Evolutionary conservation across 257 asterid species (phyloP).

Genomic region (Plantago ovata): DNA sequence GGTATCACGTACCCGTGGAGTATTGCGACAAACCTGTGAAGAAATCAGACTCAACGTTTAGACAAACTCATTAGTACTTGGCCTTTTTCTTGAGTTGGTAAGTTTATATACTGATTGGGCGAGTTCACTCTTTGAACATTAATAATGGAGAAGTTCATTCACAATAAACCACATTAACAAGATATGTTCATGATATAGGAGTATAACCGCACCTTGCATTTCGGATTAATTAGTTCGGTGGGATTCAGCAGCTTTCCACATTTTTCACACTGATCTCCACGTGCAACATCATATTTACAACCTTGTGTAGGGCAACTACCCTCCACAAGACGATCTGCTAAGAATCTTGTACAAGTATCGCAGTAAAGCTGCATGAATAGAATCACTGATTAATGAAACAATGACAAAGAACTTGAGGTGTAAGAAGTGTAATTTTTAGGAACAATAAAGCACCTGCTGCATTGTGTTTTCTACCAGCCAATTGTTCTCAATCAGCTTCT

Average conservation of each 20-base stretch:
- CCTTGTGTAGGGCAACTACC: constrained; percentile 81
- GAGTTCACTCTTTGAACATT: neutral
- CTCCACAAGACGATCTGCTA: constrained; percentile 90
- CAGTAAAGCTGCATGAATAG: constrained; percentile 60
- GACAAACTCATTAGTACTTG: constrained; percentile 11
- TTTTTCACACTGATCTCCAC: constrained; percentile 94
- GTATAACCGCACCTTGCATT: constrained; percentile 64
- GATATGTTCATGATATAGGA: neutral
- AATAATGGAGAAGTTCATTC: neutral
- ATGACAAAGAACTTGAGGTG: constrained; percentile 1
- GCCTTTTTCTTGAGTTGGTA: no score
- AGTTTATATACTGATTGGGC: constrained; percentile 1
- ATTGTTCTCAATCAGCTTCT: constrained; percentile 58
- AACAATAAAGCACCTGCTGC: constrained; percentile 60
- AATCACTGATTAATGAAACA: constrained; percentile 11
- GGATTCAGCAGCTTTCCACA: constrained; percentile 88
- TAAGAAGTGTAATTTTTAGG: neutral
- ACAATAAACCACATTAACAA: neutral
- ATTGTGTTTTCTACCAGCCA: constrained; percentile 79
- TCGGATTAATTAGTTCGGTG: constrained; percentile 75
- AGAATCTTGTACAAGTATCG: constrained; percentile 63
- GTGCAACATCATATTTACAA: constrained; percentile 79
- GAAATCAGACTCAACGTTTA: constrained; percentile 14
- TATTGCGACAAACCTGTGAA: constrained; percentile 58
- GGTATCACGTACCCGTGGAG: constrained; percentile 71